A percentile compares a stretch with the other conserved stretches of the same genome.
Conservation (phyloP, 805 yeast genomes). For the Kodamaea kaohsiungensis region DNA sequence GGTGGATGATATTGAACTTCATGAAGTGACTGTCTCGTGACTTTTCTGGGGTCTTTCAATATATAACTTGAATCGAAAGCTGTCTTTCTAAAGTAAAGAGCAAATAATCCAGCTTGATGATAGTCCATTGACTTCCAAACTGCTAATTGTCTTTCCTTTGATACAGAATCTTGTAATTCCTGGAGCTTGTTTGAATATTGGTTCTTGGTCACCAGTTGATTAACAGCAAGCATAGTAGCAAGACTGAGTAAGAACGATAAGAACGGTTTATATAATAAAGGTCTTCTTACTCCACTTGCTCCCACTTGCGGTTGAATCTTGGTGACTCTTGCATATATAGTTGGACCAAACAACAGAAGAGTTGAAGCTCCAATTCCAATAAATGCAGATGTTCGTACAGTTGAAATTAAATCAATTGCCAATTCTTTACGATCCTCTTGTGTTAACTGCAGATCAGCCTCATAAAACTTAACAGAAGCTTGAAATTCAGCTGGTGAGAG, state of each 20-base stretch:
- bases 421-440: conserved; percentile 31
- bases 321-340: conserved; percentile 20
- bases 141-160: conserved; percentile 18
- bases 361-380: conserved; percentile 29
- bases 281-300: conserved; percentile 9
- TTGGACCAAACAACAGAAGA: conserved; percentile 31
- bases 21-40: conserved; percentile 26
- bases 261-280: conserved; percentile 31
- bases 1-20: conserved; percentile 25
- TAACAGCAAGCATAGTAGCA: conserved; percentile 23
- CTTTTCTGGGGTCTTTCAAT: conserved; percentile 26
- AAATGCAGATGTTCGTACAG: conserved; percentile 25
- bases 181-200: conserved; percentile 22
- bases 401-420: conserved; percentile 29
- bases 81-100: conserved; percentile 23
- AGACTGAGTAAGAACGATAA: conserved; percentile 34
- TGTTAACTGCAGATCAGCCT: conserved; percentile 39
- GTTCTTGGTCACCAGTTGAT: conserved; percentile 26
- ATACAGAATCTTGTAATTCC: conserved; percentile 16
- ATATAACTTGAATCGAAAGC: conserved; percentile 22
- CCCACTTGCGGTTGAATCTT: conserved; percentile 7
- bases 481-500: conserved; percentile 37
- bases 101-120: conserved; percentile 37
- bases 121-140: conserved; percentile 42
- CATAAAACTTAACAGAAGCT: conserved; percentile 40